phyloP scores from a whole-genome alignment of 1,284 basidiomycete species.

The Heliocybe sulcata region DNA sequence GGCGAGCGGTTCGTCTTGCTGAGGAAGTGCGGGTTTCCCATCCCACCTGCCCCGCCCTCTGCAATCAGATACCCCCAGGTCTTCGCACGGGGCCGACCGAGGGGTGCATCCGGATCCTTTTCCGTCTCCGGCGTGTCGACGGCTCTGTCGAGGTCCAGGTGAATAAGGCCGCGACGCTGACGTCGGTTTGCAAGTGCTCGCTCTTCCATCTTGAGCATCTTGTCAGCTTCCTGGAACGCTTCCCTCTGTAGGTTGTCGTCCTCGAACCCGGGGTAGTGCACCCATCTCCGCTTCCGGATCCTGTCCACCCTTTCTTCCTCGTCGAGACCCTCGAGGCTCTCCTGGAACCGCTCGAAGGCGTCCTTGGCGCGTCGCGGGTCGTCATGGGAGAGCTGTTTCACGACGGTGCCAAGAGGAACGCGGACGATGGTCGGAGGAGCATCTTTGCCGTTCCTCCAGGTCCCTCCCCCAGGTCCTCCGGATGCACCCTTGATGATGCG shows the following conservation, averaged over 20 bases:
- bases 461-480: slow-evolving; percentile 73
- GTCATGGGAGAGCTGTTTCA: slow-evolving; percentile 63
- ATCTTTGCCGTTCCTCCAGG: slow-evolving; percentile 77
- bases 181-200: slow-evolving; percentile 44
- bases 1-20: slow-evolving; percentile 64
- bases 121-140: slow-evolving; percentile 35
- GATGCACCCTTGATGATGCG: slow-evolving; percentile 60
- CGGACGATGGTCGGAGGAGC: slow-evolving; percentile 68
- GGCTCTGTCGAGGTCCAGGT: slow-evolving; percentile 56
- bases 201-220: slow-evolving; percentile 54
- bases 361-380: slow-evolving; percentile 56
- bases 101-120: slow-evolving; percentile 45
- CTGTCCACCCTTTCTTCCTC: slow-evolving; percentile 41
- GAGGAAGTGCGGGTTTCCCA: slow-evolving; percentile 88
- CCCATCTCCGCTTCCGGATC: slow-evolving; percentile 66
- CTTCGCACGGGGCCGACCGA: slow-evolving; percentile 57
- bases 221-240: slow-evolving; percentile 72
- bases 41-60: slow-evolving; percentile 77
- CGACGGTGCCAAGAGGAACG: slow-evolving; percentile 86
- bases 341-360: slow-evolving; percentile 63
- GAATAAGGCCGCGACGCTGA: slow-evolving; percentile 33
- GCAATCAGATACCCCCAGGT: slow-evolving; percentile 68
- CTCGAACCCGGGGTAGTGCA: slow-evolving; percentile 69
- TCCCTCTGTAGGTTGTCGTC: slow-evolving; percentile 60
- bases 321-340: slow-evolving; percentile 43